These are phyloP conservation scores for Polychaeton citri DNA, from an alignment of 2,329 filamentous ascomycete species.

Conservation along the genomic window DNA sequence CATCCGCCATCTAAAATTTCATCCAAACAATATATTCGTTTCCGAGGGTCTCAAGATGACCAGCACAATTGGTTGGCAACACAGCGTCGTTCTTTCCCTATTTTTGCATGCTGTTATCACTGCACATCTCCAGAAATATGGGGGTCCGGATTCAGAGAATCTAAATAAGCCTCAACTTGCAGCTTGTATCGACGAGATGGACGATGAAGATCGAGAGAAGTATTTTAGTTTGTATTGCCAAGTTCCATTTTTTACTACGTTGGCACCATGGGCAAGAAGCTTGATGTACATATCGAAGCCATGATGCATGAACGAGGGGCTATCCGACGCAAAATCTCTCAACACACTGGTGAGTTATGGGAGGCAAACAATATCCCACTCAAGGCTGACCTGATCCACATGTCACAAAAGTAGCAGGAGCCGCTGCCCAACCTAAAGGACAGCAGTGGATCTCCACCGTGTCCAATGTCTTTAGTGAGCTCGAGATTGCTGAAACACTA, in stretches of 20 bases:
- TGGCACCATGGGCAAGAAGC: conserved; percentile 6
- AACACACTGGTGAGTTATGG: conserved; percentile 11
- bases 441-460: conserved; percentile 1
- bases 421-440: neutral
- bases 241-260: conserved; percentile 14
- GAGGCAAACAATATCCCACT: conserved; percentile 15
- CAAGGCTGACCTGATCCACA: conserved; percentile 9
- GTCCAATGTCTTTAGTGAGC: conserved; percentile 8
- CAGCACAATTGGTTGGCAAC: conserved; percentile 30
- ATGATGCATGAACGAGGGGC: conserved; percentile 6
- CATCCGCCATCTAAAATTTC: conserved; percentile 19
- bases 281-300: conserved; percentile 10
- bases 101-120: conserved; percentile 26
- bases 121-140: conserved; percentile 25
- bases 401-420: conserved; percentile 5
- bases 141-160: conserved; percentile 12
- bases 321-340: conserved; percentile 8
- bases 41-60: conserved; percentile 19
- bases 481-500: conserved; percentile 11
- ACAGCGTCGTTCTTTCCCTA: conserved; percentile 22
- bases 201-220: conserved; percentile 6
- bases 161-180: conserved; percentile 7
- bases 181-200: conserved; percentile 7
- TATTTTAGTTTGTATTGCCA: conserved; percentile 10
- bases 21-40: conserved; percentile 19